phyloP scores from a whole-genome alignment of 2,329 filamentous ascomycete genomes.

The Fusarium mexicanum region DNA sequence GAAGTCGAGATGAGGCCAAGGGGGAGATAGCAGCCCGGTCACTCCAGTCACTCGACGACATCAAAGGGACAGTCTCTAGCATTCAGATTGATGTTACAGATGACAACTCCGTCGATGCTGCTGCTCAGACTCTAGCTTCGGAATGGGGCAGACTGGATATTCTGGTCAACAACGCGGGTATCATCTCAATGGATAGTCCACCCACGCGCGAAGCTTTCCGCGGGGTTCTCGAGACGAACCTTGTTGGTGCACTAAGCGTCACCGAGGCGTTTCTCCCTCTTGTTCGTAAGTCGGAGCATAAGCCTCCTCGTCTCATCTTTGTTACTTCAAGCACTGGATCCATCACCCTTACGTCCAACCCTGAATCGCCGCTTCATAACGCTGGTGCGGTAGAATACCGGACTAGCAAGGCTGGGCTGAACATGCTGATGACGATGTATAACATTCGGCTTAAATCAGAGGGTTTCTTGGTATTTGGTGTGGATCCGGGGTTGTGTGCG shows the following conservation, averaged over 20 bases:
- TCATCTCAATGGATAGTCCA: neutral
- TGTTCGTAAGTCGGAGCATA: neutral
- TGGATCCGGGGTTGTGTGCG: constrained; percentile 13
- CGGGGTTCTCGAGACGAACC: neutral
- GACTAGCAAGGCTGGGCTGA: constrained; percentile 9
- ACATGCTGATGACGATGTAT: constrained; percentile 15
- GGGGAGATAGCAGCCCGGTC: neutral
- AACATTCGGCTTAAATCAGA: neutral
- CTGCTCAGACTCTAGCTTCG: neutral
- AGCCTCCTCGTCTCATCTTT: constrained; percentile 2
- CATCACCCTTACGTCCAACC: neutral
- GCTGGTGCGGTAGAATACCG: neutral
- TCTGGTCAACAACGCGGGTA: constrained; percentile 8
- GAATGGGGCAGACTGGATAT: constrained; percentile 20
- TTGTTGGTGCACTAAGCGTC: neutral
- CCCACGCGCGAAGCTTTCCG: constrained; percentile 13
- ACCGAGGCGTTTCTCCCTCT: neutral
- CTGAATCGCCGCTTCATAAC: neutral
- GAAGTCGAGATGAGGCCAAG: constrained; percentile 9
- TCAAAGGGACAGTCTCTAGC: constrained; percentile 14
- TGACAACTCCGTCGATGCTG: neutral
- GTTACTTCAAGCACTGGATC: constrained; percentile 12
- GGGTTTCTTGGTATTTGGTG: neutral
- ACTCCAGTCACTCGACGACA: neutral
- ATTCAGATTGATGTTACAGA: constrained; percentile 7